Evolutionary conservation across 768 basidiomycete species (phyloP), one percentile per base, ranked within the genome.

Genomic region (Tubosaeta sp.): DNA sequence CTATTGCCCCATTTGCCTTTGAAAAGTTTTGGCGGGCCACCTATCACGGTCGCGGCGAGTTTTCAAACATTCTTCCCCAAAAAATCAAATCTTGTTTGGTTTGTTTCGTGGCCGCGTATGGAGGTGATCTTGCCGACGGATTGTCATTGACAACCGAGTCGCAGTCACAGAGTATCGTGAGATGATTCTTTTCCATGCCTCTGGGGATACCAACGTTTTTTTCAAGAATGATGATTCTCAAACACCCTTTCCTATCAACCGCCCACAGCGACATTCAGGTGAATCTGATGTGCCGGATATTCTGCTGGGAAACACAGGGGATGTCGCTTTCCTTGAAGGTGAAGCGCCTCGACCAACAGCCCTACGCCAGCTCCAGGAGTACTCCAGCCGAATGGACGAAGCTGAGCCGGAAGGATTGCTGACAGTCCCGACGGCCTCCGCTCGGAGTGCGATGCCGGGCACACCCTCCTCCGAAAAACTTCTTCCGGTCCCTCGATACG

Each of bases 1-100:
- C 78, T 9, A 66, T 73, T 17, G 83, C 80, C 0, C 77, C 81
- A 1, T 58, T 76, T 6, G 74, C 77, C 1, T 86, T 86, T 53
- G 72, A 74, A 56, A 67, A 63, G 2, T 86, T 81, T 61, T 86
- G 84, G 84, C 72, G 72, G n/a, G 65, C 66, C 35, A 80, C 79
- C 4, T 84, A 81, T 59, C 75, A 80, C 32, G 67, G 66, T n/a
- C 68, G 61, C 33, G 63, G 64, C 26, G 67, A 75, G 31, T 72
- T 76, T 27, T 64, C 61, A 45, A 37, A 57, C 0, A 51, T 60
- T 16, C 77, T 79, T 51, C 80, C 83, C 0, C 59, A 65, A 6
- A 68, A 65, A 17, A 68, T 83, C 54, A 74, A 72, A 46, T 67
- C 67, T 11, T 77, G 74, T 39, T 64, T 85, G 35, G 68, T 68